A percentile compares a stretch with the other conserved stretches of the same genome.
Conservation (phyloP, 179 eudicot species). For the Beta corolliflora region DNA sequence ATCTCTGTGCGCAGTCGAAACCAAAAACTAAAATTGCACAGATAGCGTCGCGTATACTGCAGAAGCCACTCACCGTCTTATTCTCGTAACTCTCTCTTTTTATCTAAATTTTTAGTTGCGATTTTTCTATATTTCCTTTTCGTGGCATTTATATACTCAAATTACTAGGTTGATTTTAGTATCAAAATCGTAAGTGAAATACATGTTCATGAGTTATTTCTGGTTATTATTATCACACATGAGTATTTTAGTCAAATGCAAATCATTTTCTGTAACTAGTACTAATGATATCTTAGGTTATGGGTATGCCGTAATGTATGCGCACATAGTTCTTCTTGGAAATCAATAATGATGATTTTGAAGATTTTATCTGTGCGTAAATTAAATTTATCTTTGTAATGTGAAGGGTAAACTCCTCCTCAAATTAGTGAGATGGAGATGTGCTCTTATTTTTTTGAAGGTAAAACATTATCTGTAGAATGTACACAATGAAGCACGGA, state of each 20-base stretch:
- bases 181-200: too few species aligned
- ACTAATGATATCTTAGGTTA: too few species aligned
- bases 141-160: too few species aligned
- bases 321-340: conserved; percentile 48
- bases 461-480: conserved; percentile 12
- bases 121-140: too few species aligned
- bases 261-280: too few species aligned
- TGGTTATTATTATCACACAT: too few species aligned
- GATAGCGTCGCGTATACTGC: conserved; percentile 85
- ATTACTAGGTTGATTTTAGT: neutral
- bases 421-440: neutral
- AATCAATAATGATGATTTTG: conserved; percentile 26
- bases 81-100: conserved; percentile 87
- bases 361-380: conserved; percentile 50
- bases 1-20: neutral
- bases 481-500: too few species aligned
- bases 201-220: neutral
- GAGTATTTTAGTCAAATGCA: too few species aligned
- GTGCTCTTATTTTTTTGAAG: conserved; percentile 17
- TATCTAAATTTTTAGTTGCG: too few species aligned
- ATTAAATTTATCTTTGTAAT: conserved; percentile 17
- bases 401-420: neutral
- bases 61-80: conserved; percentile 82
- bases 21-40: neutral
- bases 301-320: neutral